phyloP scores from a whole-genome alignment of 1,139 yeast genomes.

The Kodamaea sp. region DNA sequence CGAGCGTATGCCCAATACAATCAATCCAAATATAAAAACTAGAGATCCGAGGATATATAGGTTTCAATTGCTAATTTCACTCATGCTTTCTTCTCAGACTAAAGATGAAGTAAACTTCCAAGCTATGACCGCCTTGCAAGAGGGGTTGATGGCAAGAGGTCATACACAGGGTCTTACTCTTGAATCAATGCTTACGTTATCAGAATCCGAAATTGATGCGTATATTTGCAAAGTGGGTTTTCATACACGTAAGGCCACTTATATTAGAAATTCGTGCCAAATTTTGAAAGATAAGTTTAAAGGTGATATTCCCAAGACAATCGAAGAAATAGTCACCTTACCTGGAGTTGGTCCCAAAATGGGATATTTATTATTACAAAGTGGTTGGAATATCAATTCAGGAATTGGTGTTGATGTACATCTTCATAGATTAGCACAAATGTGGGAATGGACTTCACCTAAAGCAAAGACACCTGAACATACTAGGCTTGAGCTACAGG shows the following conservation, averaged over 20 bases:
- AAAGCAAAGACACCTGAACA: conserved; percentile 64
- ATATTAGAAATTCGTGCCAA: conserved; percentile 59
- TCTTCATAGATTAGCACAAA: conserved; percentile 72
- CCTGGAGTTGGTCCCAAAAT: conserved; percentile 98
- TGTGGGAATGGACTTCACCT: conserved; percentile 75
- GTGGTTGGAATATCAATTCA: conserved; percentile 69
- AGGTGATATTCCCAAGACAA: conserved; percentile 68
- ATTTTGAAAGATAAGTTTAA: conserved; percentile 48
- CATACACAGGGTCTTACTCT: conserved; percentile 31
- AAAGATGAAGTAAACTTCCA: conserved; percentile 80
- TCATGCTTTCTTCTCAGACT: conserved; percentile 90
- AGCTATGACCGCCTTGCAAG: conserved; percentile 65
- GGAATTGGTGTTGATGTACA: conserved; percentile 97
- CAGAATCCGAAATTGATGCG: conserved; percentile 56
- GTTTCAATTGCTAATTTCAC: conserved; percentile 70
- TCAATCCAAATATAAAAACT: conserved; percentile 27
- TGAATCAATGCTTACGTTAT: conserved; percentile 36
- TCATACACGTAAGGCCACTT: conserved; percentile 73
- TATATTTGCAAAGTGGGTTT: conserved; percentile 83
- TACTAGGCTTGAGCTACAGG: conserved; percentile 64
- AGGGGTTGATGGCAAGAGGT: conserved; percentile 32
- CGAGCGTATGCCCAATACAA: conserved; percentile 61
- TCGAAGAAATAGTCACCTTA: conserved; percentile 60
- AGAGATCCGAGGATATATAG: conserved; percentile 47
- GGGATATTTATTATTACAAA: conserved; percentile 79